Evolutionary conservation across 2,329 filamentous ascomycete genomes (phyloP), one percentile per base, ranked within the genome.

Genomic region (Penicillium hesseltinei): DNA sequence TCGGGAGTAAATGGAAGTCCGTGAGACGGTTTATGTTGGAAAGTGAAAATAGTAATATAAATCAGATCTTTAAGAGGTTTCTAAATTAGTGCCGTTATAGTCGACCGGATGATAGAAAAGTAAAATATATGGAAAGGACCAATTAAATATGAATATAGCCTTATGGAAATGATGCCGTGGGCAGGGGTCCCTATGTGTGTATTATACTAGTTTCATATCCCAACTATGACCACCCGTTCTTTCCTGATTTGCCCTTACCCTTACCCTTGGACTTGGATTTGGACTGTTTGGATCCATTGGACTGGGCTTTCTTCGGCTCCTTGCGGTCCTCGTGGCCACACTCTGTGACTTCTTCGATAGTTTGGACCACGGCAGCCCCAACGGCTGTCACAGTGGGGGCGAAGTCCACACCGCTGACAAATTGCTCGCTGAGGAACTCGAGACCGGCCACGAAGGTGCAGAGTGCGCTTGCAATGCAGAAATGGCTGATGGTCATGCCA

Each of bases 401-500:
- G 59, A 77, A 88, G 66, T 91, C 86, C 17, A 97, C 86, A 0
- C 92, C 93, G 10, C 85, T 81, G 50, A 96, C 89, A 63, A 97
- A 90, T 47, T 89, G 75, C 68, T 90, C 90, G 70, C 92, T 96
- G 4, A 96, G 84, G 17, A 89, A 87, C 77, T 99, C 94, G 45
- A 99, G 77, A 15, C 84, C 86, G 0, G 92, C 91, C 43, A 99
- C 92, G 77, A 99, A 99, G 9, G 96, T 87, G 65, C 92, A 94
- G 44, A 97, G 71, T 66, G 91, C 74, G 74, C 91, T 97, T 19
- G 92, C 93, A 77, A 99, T 97, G 60, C 87, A 86, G 75, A 97
- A 99, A 73, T 97, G 92, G 69, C 86, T 96, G 64, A 99, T 99
- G 4, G 91, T 97, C 29, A 91, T 96, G 33, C 94, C 94, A 71